Base-by-base conservation (phyloP, 192 early-diverging fungal species). In the Entophlyctis luteolus region DNA sequence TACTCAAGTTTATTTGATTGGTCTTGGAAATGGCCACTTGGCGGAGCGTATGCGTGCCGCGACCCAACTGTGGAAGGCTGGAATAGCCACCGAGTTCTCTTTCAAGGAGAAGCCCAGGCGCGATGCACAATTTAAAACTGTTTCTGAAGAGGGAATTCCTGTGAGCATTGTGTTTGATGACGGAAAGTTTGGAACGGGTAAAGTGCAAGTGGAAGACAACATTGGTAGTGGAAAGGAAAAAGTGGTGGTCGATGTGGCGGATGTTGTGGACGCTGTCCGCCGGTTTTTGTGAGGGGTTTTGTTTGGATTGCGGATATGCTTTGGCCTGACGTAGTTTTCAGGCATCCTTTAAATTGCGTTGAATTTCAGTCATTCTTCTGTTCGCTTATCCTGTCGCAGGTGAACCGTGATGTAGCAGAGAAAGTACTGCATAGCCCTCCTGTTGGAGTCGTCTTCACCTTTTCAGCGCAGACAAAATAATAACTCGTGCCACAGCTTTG, bases 41-140 rank as follows among this genome's bases (percentile, higher is more conserved):
- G 87, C 88, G 72, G 93, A 94, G 59, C 82, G 95, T 34, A 94
- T 99, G 93, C 74, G 79, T 31, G 85, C 95, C 45, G 87, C 86
- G 47, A 79, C 79, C 6, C 90, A 94, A 74, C 85, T 99, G 4
- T 99, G 96, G 96, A 88, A 98, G 77, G 85, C 81, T 27, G 92
- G 88, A 4, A 86, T 99, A 54, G 88, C 89, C 29, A 89, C 95
- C 31, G 90, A 95, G 73, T 98, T 90, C 76, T 77, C 88, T 65
- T 96, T 90, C 81, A 99, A 99, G 80, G 74, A 76, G n/a, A 95
- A 97, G 73, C 90, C 92, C 10, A 83, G 87, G 63, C 77, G 90
- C 48, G 86, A 89, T 48, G 72, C 70, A 3, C 93, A 99, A 77
- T 93, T 86, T 73, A 82, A 86, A 47, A 77, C 68, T 5, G 94